A percentile compares a stretch with the other conserved stretches of the same genome.
These are phyloP conservation scores for Fusarium torulosum DNA, from an alignment of 2,329 filamentous ascomycete genomes.

Conservation along the genomic window DNA sequence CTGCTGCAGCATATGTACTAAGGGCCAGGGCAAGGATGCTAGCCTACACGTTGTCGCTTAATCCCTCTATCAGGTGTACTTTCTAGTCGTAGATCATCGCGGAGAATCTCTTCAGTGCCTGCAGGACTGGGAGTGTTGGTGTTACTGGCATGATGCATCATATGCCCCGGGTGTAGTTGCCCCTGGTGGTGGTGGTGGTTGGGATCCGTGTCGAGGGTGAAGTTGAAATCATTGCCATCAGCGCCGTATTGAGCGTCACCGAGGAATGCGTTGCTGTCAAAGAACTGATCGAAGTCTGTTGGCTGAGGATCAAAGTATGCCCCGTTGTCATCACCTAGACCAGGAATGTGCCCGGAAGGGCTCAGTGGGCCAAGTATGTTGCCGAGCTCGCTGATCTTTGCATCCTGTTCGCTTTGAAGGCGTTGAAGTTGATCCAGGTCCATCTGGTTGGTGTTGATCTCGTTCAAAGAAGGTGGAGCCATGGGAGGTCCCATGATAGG, in stretches of 20 bases:
- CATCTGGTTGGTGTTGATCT: conserved; percentile 76
- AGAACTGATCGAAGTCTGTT: conserved; percentile 66
- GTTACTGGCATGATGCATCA: conserved; percentile 12
- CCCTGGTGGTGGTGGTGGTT: conserved; percentile 48
- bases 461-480: conserved; percentile 66
- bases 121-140: conserved; percentile 60
- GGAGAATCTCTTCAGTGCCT: conserved; percentile 64
- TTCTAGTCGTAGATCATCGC: conserved; percentile 56
- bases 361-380: conserved; percentile 82
- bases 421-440: conserved; percentile 84
- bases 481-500: conserved; percentile 61
- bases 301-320: conserved; percentile 54
- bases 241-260: conserved; percentile 56
- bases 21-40: neutral
- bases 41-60: conserved; percentile 57
- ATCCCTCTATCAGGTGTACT: conserved; percentile 46
- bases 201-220: conserved; percentile 59
- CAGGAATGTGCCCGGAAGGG: conserved; percentile 82
- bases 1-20: neutral
- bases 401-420: conserved; percentile 82
- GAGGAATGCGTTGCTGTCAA: conserved; percentile 58
- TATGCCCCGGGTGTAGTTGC: conserved; percentile 48
- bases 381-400: conserved; percentile 80
- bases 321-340: conserved; percentile 65
- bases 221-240: conserved; percentile 65